These are phyloP conservation scores for Colletotrichum brevisporum DNA, from an alignment of 2,329 filamentous ascomycete species.

Conservation along the genomic window DNA sequence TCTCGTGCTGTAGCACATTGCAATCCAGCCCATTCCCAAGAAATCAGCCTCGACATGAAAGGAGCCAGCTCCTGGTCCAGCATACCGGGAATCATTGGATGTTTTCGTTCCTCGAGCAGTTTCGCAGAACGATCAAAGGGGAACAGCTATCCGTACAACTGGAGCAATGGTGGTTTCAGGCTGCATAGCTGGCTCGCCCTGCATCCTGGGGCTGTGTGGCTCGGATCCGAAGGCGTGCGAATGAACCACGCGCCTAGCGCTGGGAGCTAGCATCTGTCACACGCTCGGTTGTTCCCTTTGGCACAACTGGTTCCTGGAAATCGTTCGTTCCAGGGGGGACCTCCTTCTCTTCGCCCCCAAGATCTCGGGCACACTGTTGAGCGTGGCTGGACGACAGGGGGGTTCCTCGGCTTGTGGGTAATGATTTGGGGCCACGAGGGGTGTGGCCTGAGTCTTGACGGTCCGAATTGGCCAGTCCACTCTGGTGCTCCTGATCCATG, in stretches of 20 bases:
- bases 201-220: slow-evolving; percentile 28
- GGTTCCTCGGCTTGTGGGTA: slow-evolving; percentile 1
- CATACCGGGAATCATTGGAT: slow-evolving; percentile 6
- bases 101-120: slow-evolving; percentile 3
- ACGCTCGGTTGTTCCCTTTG: slow-evolving; percentile 37
- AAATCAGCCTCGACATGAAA: slow-evolving; percentile 23
- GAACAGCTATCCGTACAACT: slow-evolving; percentile 31
- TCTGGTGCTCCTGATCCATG: slow-evolving; percentile 33
- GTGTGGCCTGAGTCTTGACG: slow-evolving; percentile 24
- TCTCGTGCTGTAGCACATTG: slow-evolving; percentile 15
- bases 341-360: slow-evolving; percentile 39
- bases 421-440: slow-evolving; percentile 10
- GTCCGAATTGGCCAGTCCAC: slow-evolving; percentile 35
- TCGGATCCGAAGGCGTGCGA: slow-evolving; percentile 41
- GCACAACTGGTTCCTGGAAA: slow-evolving; percentile 34
- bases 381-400: slow-evolving; percentile 31
- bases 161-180: slow-evolving; percentile 42
- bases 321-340: slow-evolving; percentile 32
- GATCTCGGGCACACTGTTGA: slow-evolving; percentile 37
- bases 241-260: slow-evolving; percentile 30
- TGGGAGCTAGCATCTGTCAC: slow-evolving; percentile 34
- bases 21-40: slow-evolving; percentile 14
- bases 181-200: slow-evolving; percentile 29
- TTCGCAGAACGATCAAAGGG: slow-evolving; percentile 21
- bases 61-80: slow-evolving; percentile 12